phyloP scores from a whole-genome alignment of 169 alveolate species.

The Cryptosporidium bovis region DNA sequence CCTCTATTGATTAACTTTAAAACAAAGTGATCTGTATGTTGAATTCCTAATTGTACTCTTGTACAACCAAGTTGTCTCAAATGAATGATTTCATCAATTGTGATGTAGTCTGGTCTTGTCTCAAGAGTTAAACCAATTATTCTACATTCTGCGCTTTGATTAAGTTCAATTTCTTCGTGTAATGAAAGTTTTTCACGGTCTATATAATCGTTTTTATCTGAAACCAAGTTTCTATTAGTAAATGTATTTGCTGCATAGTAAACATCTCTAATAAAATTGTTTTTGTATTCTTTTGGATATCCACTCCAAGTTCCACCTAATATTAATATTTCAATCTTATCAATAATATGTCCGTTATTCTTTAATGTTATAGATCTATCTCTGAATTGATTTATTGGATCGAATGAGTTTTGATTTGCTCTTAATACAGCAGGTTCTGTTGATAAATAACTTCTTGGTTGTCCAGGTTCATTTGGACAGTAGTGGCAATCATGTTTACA shows the following conservation, averaged over 20 bases:
- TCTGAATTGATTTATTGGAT: conserved; percentile 89
- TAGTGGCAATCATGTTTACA: conserved; percentile 93
- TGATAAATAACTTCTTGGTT: conserved; percentile 93
- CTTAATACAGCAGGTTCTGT: conserved; percentile 96
- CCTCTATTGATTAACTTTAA: conserved; percentile 86
- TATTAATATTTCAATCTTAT: conserved; percentile 92
- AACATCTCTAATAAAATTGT: conserved; percentile 90
- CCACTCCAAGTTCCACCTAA: conserved; percentile 96
- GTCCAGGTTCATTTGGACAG: conserved; percentile 96
- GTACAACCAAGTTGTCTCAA: conserved; percentile 92
- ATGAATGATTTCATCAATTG: conserved; percentile 84
- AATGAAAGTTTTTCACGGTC: conserved; percentile 75
- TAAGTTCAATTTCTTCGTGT: conserved; percentile 81
- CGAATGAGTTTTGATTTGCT: conserved; percentile 93
- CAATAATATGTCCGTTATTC: conserved; percentile 92
- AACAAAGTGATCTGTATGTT: conserved; percentile 90
- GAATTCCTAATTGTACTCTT: conserved; percentile 94
- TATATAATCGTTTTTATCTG: conserved; percentile 27
- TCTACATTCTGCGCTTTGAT: conserved; percentile 80
- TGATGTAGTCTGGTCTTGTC: conserved; percentile 93
- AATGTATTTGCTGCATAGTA: conserved; percentile 93
- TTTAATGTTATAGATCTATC: conserved; percentile 92
- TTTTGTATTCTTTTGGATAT: conserved; percentile 90
- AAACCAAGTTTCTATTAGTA: conserved; percentile 78
- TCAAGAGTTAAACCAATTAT: conserved; percentile 88